Evolutionary conservation across 139 green algal genomes (phyloP), one percentile per base, ranked within the genome.

Genomic region (Monoraphidium neglectum): DNA sequence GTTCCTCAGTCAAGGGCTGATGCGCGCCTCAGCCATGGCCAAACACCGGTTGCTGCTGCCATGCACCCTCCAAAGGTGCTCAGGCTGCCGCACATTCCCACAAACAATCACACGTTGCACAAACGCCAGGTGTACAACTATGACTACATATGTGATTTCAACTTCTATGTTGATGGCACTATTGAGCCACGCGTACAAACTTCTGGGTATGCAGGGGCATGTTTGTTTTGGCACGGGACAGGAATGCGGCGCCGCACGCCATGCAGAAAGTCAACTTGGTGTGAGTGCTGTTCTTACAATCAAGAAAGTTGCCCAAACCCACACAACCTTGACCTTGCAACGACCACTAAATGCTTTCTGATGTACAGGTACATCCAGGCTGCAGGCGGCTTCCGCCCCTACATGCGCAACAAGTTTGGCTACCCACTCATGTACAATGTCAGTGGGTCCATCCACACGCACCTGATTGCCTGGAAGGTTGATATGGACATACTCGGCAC

Each of bases 101-200:
- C n/a, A n/a, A n/a, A n/a, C n/a, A n/a, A n/a, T n/a, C n/a, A n/a
- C n/a, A n/a, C n/a, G n/a, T n/a, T n/a, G n/a, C n/a, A n/a, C n/a
- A n/a, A n/a, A n/a, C n/a, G n/a, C n/a, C n/a, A n/a, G n/a, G n/a
- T 83, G 18, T 75, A 77, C 61, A 82, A 82, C 37, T 80, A 74
- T 40, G 75, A 82, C 51, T 82, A 82, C 69, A 66, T 77, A n/a
- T 72, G 46, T 47, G 69, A 77, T 69, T 13, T 73, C 32, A 68
- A 69, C 18, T 40, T 82, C 46, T 70, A 51, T 6, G 49, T 53
- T 32, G 77, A 82, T 40, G 77, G 77, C 62, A 74, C 69, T 13
- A 23, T 77, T 21, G 77, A 83, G 63, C 53, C 69, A 62, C 74
- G 63, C 63, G 69, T 83, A 4, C 30, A 54, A 12, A 75, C 77